A percentile compares a stretch with the other conserved stretches of the same genome.
Conservation (phyloP, 108 stramenopile species). For the Cyclostephanos tholiformis region DNA sequence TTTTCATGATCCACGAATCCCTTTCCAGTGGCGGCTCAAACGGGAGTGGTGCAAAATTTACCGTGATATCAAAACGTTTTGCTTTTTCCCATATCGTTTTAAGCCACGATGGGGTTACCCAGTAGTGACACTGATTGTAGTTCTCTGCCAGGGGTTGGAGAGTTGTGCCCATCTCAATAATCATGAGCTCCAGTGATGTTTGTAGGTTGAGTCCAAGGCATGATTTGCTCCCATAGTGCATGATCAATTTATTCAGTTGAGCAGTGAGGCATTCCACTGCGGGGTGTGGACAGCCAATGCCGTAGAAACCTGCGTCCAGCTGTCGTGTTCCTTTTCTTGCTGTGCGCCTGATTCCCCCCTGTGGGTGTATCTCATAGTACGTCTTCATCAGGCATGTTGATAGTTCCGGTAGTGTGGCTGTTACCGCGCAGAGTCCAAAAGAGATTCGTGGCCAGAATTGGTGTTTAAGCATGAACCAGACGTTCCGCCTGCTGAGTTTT, state of each 20-base stretch:
- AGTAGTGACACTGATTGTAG: background rate
- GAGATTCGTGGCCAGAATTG: background rate
- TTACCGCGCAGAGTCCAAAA: constrained; percentile 4
- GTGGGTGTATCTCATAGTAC: constrained; percentile 15
- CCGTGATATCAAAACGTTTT: background rate
- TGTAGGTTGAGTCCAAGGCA: background rate
- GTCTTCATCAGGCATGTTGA: constrained; percentile 2
- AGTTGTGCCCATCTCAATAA: constrained; percentile 12
- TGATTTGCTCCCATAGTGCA: constrained; percentile 22
- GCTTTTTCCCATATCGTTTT: constrained; percentile 20
- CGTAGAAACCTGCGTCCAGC: constrained; percentile 13
- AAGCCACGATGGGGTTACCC: constrained; percentile 4
- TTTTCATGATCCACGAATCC: constrained; percentile 21
- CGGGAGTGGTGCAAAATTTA: background rate
- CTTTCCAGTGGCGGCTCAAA: constrained; percentile 1
- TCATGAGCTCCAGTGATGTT: background rate
- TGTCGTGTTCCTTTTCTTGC: background rate
- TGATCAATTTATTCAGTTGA: constrained; percentile 10
- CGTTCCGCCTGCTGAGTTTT: background rate
- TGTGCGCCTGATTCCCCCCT: constrained; percentile 7
- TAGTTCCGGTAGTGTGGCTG: background rate
- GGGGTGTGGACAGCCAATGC: constrained; percentile 10
- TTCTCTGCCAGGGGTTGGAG: background rate
- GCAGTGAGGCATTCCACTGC: constrained; percentile 6
- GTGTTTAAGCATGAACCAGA: background rate